Evolutionary conservation across 2,329 filamentous ascomycete genomes (phyloP).

Genomic region (Knufia fluminis): DNA sequence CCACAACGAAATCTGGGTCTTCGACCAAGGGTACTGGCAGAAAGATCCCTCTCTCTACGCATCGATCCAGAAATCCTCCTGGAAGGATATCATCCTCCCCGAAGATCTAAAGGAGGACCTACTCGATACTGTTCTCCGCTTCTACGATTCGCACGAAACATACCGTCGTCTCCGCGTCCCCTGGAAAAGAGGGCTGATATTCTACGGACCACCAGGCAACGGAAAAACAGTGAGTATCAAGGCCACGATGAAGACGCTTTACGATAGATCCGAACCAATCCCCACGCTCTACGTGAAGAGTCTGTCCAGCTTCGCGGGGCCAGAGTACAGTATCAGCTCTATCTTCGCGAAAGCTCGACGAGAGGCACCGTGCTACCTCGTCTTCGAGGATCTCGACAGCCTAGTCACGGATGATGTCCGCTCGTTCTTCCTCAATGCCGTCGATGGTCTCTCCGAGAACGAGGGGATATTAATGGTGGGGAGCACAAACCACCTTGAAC

Average conservation of each 20-base stretch:
- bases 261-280: slow-evolving; percentile 29
- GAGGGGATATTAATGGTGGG: slow-evolving; percentile 36
- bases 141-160: slow-evolving; percentile 31
- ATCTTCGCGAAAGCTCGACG: slow-evolving; percentile 30
- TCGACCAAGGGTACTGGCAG: slow-evolving; percentile 33
- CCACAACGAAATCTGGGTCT: slow-evolving; percentile 36
- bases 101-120: slow-evolving; percentile 36
- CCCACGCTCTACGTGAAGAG: slow-evolving; percentile 34
- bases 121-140: slow-evolving; percentile 32
- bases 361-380: slow-evolving; percentile 32
- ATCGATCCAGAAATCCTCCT: slow-evolving; percentile 33
- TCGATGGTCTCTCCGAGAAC: slow-evolving; percentile 34
- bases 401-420: slow-evolving; percentile 29
- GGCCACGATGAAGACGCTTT: slow-evolving; percentile 36
- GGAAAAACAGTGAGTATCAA: slow-evolving; percentile 40
- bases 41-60: slow-evolving; percentile 31
- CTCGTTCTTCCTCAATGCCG: slow-evolving; percentile 36
- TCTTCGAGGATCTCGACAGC: slow-evolving; percentile 35
- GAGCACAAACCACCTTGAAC: slow-evolving; percentile 30
- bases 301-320: slow-evolving; percentile 13
- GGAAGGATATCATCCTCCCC: slow-evolving; percentile 41
- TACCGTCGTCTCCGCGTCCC: slow-evolving; percentile 38
- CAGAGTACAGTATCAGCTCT: slow-evolving; percentile 20
- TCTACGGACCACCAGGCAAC: slow-evolving; percentile 33
- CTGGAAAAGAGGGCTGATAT: slow-evolving; percentile 39